These are phyloP conservation scores for Xylaria flabelliformis DNA, from an alignment of 495 filamentous ascomycete genomes.

Conservation along the genomic window DNA sequence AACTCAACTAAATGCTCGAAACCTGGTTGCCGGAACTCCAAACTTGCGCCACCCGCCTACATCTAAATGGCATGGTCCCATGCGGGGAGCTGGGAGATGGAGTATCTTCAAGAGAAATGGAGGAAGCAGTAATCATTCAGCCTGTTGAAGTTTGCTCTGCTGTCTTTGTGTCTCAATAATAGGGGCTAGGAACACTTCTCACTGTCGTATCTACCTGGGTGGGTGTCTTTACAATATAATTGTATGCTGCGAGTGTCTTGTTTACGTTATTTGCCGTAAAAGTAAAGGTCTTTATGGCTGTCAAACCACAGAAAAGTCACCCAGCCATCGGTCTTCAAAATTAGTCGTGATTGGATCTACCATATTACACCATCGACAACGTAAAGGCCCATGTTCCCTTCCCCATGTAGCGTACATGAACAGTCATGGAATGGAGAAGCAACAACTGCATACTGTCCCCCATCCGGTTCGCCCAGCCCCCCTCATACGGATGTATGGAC, in stretches of 20 bases:
- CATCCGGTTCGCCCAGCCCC: constrained; percentile 8
- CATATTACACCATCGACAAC: not conserved
- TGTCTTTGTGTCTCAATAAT: not conserved
- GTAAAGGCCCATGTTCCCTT: not conserved
- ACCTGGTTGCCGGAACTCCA: constrained; percentile 15
- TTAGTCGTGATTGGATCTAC: not conserved
- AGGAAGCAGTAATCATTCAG: not conserved
- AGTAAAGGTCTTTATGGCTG: not conserved
- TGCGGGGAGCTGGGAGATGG: not conserved
- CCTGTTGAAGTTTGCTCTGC: not conserved
- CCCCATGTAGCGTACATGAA: constrained; percentile 1
- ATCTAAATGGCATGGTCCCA: not conserved
- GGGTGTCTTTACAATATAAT: not conserved
- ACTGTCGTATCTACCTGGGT: not conserved
- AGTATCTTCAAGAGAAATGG: constrained; percentile 6
- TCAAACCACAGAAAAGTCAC: not conserved
- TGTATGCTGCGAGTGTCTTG: not conserved
- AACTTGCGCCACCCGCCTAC: not conserved
- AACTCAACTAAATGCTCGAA: not conserved
- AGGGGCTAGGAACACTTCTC: not conserved
- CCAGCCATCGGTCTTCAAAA: not conserved
- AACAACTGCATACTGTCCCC: constrained; percentile 15
- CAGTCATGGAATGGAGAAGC: not conserved
- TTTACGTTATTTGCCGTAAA: not conserved
- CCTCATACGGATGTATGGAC: constrained; percentile 17